Evolutionary conservation across 163 green algal species (phyloP).

Genomic region (Scenedesmus sp.): DNA sequence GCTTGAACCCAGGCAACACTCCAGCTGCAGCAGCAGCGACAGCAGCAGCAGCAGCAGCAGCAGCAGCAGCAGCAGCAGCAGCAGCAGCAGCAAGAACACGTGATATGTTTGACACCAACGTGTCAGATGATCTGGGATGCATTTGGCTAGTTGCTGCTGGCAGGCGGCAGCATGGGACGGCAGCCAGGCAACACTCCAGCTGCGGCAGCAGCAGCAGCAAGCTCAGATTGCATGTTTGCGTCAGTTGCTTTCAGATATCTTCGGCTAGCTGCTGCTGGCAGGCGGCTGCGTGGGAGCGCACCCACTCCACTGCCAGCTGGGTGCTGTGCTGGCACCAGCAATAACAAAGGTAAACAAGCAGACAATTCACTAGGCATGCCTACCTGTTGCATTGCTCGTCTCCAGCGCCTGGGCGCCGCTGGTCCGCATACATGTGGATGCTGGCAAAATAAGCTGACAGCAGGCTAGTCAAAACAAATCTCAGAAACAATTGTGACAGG

Average conservation of each 20-base stretch:
- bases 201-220: no score
- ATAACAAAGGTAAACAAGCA: no score
- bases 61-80: background rate
- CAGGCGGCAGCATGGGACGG: background rate
- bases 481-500: background rate
- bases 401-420: background rate
- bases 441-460: conserved; percentile 22
- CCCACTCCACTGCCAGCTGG: no score
- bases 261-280: no score
- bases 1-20: conserved; percentile 15
- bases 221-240: no score
- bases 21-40: conserved; percentile 7
- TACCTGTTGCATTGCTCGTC: background rate
- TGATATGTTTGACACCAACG: no score
- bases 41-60: background rate
- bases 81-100: background rate
- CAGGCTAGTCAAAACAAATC: background rate
- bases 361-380: background rate
- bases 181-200: no score
- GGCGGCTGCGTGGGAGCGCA: no score
- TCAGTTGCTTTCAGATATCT: no score
- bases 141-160: background rate
- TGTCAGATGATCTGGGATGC: no score
- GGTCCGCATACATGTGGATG: conserved; percentile 38
- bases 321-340: no score